phyloP scores from a whole-genome alignment of 2,329 filamentous ascomycete species.

The Trichoderma citrinoviride region DNA sequence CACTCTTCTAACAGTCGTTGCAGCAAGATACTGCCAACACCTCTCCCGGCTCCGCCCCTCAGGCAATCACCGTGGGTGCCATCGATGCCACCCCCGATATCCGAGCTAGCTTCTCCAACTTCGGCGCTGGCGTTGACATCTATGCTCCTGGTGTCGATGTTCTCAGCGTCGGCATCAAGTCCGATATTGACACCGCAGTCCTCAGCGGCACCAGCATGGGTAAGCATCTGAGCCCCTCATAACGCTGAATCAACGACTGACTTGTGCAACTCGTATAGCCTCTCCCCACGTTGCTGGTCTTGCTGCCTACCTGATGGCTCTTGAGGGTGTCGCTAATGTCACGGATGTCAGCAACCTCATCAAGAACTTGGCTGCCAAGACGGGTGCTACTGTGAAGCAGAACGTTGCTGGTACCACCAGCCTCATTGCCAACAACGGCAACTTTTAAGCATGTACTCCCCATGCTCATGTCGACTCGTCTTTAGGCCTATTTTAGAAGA shows the following conservation, averaged over 20 bases:
- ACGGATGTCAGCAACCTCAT: constrained; percentile 46
- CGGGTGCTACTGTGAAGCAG: constrained; percentile 42
- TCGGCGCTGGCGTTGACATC: constrained; percentile 51
- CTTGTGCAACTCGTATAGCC: constrained; percentile 37
- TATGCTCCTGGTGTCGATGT: constrained; percentile 57
- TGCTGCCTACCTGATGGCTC: constrained; percentile 63
- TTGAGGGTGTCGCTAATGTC: constrained; percentile 48
- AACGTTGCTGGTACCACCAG: constrained; percentile 47
- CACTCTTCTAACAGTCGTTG: not conserved
- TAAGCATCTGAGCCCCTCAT: constrained; percentile 25
- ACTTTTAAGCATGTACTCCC: constrained; percentile 25
- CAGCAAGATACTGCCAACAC: constrained; percentile 48
- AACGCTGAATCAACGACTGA: not conserved
- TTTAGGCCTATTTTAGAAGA: not conserved
- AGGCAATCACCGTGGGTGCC: constrained; percentile 59
- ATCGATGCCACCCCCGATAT: constrained; percentile 51
- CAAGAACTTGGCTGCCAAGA: constrained; percentile 49
- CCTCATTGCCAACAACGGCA: constrained; percentile 58
- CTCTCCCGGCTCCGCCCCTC: constrained; percentile 54
- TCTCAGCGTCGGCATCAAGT: constrained; percentile 51
- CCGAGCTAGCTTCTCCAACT: constrained; percentile 58
- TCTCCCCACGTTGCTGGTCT: constrained; percentile 66
- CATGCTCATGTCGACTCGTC: not conserved
- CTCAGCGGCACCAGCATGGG: constrained; percentile 60
- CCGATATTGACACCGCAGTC: constrained; percentile 42